Evolutionary conservation across 805 yeast genomes (phyloP).

Genomic region (Kazachstania africana): DNA sequence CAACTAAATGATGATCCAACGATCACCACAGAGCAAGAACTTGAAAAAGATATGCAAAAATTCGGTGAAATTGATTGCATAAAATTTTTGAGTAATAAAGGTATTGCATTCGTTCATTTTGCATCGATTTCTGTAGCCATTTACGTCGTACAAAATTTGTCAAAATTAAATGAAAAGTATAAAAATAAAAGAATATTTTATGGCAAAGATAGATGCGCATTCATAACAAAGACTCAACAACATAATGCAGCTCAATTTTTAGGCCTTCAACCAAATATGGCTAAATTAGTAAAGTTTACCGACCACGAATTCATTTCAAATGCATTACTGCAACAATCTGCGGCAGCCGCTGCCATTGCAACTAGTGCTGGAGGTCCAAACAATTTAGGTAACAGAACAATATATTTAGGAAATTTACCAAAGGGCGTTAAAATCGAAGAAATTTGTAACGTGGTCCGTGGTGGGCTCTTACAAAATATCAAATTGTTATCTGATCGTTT

Average conservation of each 20-base stretch:
- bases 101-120: constrained; percentile 85
- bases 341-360: constrained; percentile 96
- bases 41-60: constrained; percentile 51
- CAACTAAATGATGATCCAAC: constrained; percentile 45
- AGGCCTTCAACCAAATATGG: constrained; percentile 78
- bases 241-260: constrained; percentile 93
- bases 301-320: constrained; percentile 47
- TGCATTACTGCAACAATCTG: constrained; percentile 82
- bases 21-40: constrained; percentile 43
- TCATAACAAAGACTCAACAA: constrained; percentile 88
- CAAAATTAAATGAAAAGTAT: constrained; percentile 53
- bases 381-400: constrained; percentile 87
- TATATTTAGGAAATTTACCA: constrained; percentile 81
- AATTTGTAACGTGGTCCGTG: constrained; percentile 90
- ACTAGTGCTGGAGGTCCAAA: constrained; percentile 88
- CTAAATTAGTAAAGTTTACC: constrained; percentile 62
- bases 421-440: constrained; percentile 84
- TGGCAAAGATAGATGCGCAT: constrained; percentile 92
- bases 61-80: constrained; percentile 82
- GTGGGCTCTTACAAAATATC: constrained; percentile 81
- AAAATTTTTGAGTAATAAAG: constrained; percentile 67
- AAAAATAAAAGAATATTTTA: constrained; percentile 69
- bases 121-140: constrained; percentile 79
- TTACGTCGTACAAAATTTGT: constrained; percentile 66
- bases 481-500: constrained; percentile 74